These are phyloP conservation scores for Ceratonia siliqua DNA, from an alignment of 306 rosid genomes.

Conservation along the genomic window DNA sequence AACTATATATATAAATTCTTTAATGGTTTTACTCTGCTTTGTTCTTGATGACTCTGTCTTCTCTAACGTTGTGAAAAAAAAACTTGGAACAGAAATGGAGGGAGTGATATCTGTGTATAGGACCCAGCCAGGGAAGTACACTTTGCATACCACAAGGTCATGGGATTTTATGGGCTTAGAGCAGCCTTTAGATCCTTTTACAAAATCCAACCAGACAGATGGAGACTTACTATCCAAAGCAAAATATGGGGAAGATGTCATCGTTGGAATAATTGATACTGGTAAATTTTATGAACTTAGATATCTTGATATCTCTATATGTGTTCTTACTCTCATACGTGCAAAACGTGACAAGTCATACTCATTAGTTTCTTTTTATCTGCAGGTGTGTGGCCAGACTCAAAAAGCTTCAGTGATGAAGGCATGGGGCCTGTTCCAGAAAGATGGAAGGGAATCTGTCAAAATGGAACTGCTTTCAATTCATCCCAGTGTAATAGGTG, in stretches of 20 bases:
- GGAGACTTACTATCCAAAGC: constrained; percentile 51
- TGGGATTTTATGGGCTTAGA: constrained; percentile 53
- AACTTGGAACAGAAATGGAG: constrained; percentile 47
- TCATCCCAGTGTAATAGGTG: constrained; percentile 72
- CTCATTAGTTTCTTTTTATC: background rate
- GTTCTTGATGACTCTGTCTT: background rate
- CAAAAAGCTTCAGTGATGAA: constrained; percentile 71
- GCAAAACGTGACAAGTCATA: too few species aligned
- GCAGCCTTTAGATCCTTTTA: constrained; percentile 10
- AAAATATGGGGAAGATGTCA: constrained; percentile 54
- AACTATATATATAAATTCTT: background rate
- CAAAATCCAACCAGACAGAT: constrained; percentile 15
- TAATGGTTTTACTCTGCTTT: background rate
- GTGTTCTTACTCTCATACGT: background rate
- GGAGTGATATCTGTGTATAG: constrained; percentile 47
- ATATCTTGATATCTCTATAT: background rate
- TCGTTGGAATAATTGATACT: constrained; percentile 68
- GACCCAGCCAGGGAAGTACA: constrained; percentile 43
- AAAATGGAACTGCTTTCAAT: constrained; percentile 59
- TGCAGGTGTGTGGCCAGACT: constrained; percentile 84
- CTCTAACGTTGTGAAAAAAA: background rate
- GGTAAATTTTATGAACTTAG: constrained; percentile 41
- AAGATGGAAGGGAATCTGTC: constrained; percentile 79
- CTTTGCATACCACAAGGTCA: constrained; percentile 62
- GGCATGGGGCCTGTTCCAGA: constrained; percentile 71